phyloP scores from a whole-genome alignment of 1,284 basidiomycete species.

The Leccinum pallidistipes region DNA sequence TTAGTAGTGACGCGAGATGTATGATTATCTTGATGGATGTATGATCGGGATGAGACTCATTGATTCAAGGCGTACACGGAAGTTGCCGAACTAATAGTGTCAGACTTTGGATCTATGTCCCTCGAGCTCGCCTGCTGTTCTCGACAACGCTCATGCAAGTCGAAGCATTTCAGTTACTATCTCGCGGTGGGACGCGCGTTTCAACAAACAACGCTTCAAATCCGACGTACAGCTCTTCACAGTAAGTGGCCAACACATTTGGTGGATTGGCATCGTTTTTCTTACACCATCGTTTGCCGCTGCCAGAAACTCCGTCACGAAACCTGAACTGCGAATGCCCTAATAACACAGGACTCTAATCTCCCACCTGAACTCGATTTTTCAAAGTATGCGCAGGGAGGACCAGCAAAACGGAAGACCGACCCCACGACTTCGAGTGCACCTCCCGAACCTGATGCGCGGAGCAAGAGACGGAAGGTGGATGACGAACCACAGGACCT shows the following conservation, averaged over 20 bases:
- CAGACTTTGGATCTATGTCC: too few relatives aligned
- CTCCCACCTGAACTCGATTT: conserved; percentile 85
- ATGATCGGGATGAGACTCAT: too few relatives aligned
- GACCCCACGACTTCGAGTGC: conserved; percentile 12
- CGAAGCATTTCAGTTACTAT: conserved; percentile 76
- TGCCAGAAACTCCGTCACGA: conserved; percentile 30
- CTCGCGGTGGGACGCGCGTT: conserved; percentile 72
- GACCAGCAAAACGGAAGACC: conserved; percentile 50
- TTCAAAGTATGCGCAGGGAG: conserved; percentile 76
- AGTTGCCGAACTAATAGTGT: conserved; percentile 10
- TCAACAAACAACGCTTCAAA: conserved; percentile 79
- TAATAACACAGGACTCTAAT: conserved; percentile 38
- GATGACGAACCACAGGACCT: conserved; percentile 24
- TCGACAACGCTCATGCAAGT: conserved; percentile 37
- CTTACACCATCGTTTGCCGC: conserved; percentile 9
- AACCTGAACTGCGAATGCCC: conserved; percentile 17
- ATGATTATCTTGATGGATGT: neutral
- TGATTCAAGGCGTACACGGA: conserved; percentile 6
- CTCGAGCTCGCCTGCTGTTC: neutral
- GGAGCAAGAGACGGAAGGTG: conserved; percentile 41
- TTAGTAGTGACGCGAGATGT: neutral
- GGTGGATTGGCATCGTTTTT: conserved; percentile 11
- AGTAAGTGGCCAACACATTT: conserved; percentile 36
- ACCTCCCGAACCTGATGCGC: conserved; percentile 20
- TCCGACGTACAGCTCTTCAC: conserved; percentile 74